Base-by-base conservation (phyloP, 1,284 basidiomycete species). In the Somion occarium region DNA sequence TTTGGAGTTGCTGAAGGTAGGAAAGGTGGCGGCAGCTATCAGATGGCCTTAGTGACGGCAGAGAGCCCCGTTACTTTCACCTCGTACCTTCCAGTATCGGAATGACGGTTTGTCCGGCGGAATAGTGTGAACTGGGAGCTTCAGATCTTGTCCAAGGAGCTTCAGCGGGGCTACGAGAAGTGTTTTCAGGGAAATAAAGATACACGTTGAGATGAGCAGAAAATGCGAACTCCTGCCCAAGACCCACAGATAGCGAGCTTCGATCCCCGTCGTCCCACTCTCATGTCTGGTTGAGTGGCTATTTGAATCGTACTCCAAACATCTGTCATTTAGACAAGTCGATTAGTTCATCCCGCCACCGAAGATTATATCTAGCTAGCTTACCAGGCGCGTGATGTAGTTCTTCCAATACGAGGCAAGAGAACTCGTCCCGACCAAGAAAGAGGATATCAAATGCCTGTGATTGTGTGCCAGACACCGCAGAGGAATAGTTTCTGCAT, bases 391-490 rank as follows among this genome's bases (percentile, higher is more conserved):
- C 77, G 27, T 66, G 59, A 54, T 80, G 68, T 2, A 88, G 62
- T 51, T 79, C 69, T 37, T 75, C 60, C 23, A 89, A 68, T 1
- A 87, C 79, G 12, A 69, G 60, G 59, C 82, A 84, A 1, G 85
- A 88, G 63, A 88, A 88, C 55, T 83, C 77, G 62, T 88, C 85
- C n/a, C 83, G 78, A 46, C 85, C 86, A 57, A 87, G 73, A 63
- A 86, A 88, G 4, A 89, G 71, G 45, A 89, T 72, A 3, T 49
- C 38, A 24, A 46, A 46, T 34, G 30, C 30, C 7, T 34, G 7
- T 34, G 30, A 15, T 34, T 34, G 7, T 15, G 30, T 34, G n/a
- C n/a, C n/a, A n/a, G n/a, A n/a, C n/a, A n/a, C n/a, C n/a, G n/a
- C n/a, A n/a, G n/a, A n/a, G n/a, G n/a, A n/a, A n/a, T n/a, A n/a